A percentile compares a stretch with the other conserved stretches of the same genome.
These are phyloP conservation scores for Xeromyces bisporus DNA, from an alignment of 495 filamentous ascomycete species.

Conservation along the genomic window DNA sequence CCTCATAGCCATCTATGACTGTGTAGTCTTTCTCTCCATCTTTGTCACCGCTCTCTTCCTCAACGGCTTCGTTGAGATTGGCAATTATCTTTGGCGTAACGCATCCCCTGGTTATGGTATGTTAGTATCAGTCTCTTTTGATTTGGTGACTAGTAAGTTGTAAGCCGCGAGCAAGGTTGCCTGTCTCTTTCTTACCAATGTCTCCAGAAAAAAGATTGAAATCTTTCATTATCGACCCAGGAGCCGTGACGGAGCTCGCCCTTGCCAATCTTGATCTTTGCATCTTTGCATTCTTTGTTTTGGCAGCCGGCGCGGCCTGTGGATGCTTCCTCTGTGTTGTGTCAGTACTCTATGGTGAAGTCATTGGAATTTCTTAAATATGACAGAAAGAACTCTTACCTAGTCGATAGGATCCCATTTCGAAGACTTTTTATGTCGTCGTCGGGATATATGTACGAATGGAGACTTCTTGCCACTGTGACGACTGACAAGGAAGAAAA, in stretches of 20 bases:
- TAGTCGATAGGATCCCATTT: constrained; percentile 9
- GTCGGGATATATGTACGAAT: no score
- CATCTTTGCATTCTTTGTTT: constrained; percentile 47
- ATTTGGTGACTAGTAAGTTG: no score
- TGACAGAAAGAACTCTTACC: constrained; percentile 5
- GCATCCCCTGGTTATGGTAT: constrained; percentile 59
- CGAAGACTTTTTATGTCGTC: no score
- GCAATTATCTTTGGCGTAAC: constrained; percentile 45
- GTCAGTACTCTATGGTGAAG: constrained; percentile 5
- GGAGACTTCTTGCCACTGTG: no score
- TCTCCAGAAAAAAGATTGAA: constrained; percentile 45
- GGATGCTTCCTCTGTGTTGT: constrained; percentile 38
- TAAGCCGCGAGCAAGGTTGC: no score
- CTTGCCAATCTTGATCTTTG: constrained; percentile 52
- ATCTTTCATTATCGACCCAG: constrained; percentile 37
- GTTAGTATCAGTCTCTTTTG: constrained; percentile 1
- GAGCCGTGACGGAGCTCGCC: constrained; percentile 55
- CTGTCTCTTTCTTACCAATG: constrained; percentile 48
- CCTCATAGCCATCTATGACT: constrained; percentile 53
- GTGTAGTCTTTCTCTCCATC: constrained; percentile 22
- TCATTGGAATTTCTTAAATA: no score
- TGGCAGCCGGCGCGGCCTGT: constrained; percentile 50
- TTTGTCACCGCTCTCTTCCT: constrained; percentile 5
- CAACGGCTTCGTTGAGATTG: constrained; percentile 34
- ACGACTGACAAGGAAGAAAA: no score